Conservation (phyloP, 2,329 filamentous ascomycete species). For the Rutstroemia sp. region DNA sequence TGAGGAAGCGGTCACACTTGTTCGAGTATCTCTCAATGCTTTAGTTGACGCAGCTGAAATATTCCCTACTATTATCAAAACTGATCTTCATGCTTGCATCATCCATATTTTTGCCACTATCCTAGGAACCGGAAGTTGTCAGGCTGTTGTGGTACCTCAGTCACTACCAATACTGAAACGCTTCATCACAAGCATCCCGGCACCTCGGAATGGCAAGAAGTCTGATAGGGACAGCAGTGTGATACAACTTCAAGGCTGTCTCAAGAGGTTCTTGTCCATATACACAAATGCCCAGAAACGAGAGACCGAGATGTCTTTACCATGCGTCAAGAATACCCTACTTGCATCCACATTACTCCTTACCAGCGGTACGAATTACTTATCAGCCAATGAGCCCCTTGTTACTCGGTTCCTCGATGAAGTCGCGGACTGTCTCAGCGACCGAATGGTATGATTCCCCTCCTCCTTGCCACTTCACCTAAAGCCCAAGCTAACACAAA, state of each 20-base stretch:
- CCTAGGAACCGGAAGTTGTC: slow-evolving; percentile 78
- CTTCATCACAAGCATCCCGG: slow-evolving; percentile 72
- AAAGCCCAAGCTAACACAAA: slow-evolving; percentile 6
- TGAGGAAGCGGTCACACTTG: slow-evolving; percentile 76
- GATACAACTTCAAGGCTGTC: slow-evolving; percentile 68
- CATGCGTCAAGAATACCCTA: slow-evolving; percentile 89
- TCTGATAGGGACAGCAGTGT: slow-evolving; percentile 31
- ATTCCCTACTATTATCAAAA: slow-evolving; percentile 93
- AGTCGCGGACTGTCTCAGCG: slow-evolving; percentile 74
- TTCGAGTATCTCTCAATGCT: slow-evolving; percentile 74
- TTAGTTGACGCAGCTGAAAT: slow-evolving; percentile 92
- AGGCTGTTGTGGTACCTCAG: slow-evolving; percentile 82
- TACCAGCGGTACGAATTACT: slow-evolving; percentile 66
- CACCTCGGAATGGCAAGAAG: slow-evolving; percentile 33
- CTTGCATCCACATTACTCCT: slow-evolving; percentile 84
- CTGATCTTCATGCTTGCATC: slow-evolving; percentile 92
- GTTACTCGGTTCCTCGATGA: slow-evolving; percentile 71
- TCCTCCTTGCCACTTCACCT: not conserved
- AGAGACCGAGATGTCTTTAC: slow-evolving; percentile 66
- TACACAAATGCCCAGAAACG: slow-evolving; percentile 69
- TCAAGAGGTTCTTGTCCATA: slow-evolving; percentile 76
- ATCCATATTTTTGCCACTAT: slow-evolving; percentile 95
- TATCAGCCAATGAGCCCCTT: slow-evolving; percentile 68
- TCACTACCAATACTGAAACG: slow-evolving; percentile 86
- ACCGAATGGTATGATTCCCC: slow-evolving; percentile 53